A percentile compares a stretch with the other conserved stretches of the same genome.
phyloP scores from a whole-genome alignment of 2,329 filamentous ascomycete species.

The Talaromyces sp. region DNA sequence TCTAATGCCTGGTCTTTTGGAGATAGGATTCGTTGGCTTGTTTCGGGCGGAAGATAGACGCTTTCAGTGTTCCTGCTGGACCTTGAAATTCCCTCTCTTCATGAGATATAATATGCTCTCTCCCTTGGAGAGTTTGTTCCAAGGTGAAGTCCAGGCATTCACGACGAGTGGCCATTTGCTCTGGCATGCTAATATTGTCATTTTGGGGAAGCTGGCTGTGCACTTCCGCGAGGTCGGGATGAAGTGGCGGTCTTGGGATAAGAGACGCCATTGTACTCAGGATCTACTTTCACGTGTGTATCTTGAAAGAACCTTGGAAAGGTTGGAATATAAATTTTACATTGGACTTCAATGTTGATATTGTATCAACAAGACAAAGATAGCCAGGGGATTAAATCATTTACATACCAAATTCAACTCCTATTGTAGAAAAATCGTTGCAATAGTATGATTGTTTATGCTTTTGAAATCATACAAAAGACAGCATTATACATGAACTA shows the following conservation, averaged over 20 bases:
- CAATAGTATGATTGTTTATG: too few relatives aligned
- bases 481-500: too few relatives aligned
- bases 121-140: constrained; percentile 1
- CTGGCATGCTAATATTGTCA: constrained; percentile 2
- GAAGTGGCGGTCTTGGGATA: not conserved
- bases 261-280: not conserved
- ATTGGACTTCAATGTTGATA: too few relatives aligned
- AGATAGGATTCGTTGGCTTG: not conserved
- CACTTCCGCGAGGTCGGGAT: constrained; percentile 2
- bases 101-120: constrained; percentile 1
- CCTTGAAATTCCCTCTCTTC: not conserved
- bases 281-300: too few relatives aligned
- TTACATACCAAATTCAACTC: too few relatives aligned
- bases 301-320: too few relatives aligned
- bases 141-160: not conserved
- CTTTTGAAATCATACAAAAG: too few relatives aligned
- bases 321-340: too few relatives aligned
- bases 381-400: too few relatives aligned
- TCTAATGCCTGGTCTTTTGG: not conserved
- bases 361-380: too few relatives aligned
- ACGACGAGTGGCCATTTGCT: constrained; percentile 4
- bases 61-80: not conserved
- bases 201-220: not conserved
- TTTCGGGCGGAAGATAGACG: constrained; percentile 4
- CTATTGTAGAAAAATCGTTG: too few relatives aligned